phyloP scores from a whole-genome alignment of 208 protist genomes.

The Leishmania tropica region DNA sequence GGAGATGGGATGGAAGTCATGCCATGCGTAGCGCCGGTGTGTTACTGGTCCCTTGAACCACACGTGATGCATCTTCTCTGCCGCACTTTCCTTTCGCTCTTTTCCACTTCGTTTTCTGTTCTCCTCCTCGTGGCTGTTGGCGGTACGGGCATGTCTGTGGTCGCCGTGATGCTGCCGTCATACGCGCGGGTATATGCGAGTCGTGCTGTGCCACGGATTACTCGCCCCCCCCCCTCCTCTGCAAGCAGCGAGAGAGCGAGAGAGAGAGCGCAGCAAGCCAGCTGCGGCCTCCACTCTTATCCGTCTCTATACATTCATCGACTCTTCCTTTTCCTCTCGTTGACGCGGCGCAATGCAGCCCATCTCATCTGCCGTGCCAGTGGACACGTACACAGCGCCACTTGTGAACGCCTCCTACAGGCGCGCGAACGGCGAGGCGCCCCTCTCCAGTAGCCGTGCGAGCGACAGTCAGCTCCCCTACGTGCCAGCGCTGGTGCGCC shows the following conservation, averaged over 20 bases:
- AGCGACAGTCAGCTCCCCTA: not conserved
- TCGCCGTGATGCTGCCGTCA: not conserved
- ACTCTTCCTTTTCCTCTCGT: not conserved
- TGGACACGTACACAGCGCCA: slow-evolving; percentile 28
- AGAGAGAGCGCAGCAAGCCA: not conserved
- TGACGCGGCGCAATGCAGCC: slow-evolving; percentile 14
- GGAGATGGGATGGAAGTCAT: not conserved
- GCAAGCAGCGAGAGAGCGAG: not conserved
- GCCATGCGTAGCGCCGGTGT: not conserved
- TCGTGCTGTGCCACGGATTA: not conserved
- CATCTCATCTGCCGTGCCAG: slow-evolving; percentile 9
- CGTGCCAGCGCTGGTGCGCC: slow-evolving; percentile 49
- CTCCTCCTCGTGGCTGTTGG: not conserved
- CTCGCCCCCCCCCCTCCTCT: not conserved
- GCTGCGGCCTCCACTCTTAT: not conserved
- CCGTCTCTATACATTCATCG: not conserved
- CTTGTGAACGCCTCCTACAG: slow-evolving; percentile 22
- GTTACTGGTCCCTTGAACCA: not conserved
- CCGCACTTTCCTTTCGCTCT: not conserved
- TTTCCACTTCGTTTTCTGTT: not conserved
- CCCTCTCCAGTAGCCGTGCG: slow-evolving; percentile 2
- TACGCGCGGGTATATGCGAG: not conserved
- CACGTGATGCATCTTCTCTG: not conserved
- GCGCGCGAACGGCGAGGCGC: slow-evolving; percentile 24
- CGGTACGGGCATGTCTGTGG: not conserved